These are phyloP conservation scores for Aspergillus candidus DNA, from an alignment of 2,329 filamentous ascomycete genomes.

Conservation along the genomic window DNA sequence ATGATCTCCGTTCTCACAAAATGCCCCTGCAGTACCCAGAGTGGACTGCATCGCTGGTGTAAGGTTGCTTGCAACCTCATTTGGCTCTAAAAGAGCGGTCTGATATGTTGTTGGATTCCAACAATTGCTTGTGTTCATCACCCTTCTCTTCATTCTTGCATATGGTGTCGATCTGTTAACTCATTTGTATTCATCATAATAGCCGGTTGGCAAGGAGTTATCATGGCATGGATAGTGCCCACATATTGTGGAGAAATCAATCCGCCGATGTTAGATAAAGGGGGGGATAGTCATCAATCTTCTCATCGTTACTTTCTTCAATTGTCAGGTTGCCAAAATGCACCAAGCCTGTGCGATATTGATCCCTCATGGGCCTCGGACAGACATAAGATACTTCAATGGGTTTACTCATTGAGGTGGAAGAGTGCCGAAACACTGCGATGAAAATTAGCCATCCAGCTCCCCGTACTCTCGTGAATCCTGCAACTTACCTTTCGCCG, in stretches of 20 bases:
- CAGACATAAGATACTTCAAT: neutral
- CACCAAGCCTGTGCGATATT: neutral
- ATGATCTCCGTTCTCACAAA: slow-evolving; percentile 37
- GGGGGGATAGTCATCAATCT: slow-evolving; percentile 13
- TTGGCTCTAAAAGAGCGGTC: too few relatives aligned
- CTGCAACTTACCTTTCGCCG: slow-evolving; percentile 69
- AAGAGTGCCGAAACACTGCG: slow-evolving; percentile 53
- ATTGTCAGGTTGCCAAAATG: slow-evolving; percentile 17
- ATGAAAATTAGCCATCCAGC: slow-evolving; percentile 15
- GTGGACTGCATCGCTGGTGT: slow-evolving; percentile 66
- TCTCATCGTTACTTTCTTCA: slow-evolving; percentile 19
- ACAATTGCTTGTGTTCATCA: too few relatives aligned
- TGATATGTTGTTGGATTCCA: too few relatives aligned
- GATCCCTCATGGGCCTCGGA: neutral
- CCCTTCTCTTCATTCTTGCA: too few relatives aligned
- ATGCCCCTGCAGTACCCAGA: slow-evolving; percentile 66
- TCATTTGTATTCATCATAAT: too few relatives aligned
- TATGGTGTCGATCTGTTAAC: too few relatives aligned
- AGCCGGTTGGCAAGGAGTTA: too few relatives aligned
- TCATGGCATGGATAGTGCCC: too few relatives aligned
- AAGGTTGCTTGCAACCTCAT: neutral
- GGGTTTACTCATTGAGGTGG: slow-evolving; percentile 51
- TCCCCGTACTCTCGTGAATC: slow-evolving; percentile 12
- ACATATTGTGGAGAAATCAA: slow-evolving; percentile 1
- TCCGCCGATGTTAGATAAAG: slow-evolving; percentile 1